phyloP scores from a whole-genome alignment of 352 stramenopile species.

The Labyrinthula sp. region DNA sequence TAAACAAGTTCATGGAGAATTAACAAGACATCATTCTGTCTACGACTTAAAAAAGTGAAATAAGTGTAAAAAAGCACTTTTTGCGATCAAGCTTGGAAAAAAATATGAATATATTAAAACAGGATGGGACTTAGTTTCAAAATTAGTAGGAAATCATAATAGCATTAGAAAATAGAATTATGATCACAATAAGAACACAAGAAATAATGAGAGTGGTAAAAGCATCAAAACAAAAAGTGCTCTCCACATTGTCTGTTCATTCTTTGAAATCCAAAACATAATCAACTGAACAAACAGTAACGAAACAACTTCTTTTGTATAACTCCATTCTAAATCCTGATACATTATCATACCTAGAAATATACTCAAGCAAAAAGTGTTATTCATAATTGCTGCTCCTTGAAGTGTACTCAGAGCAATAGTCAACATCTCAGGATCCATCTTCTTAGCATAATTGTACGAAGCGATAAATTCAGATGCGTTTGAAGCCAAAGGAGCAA shows the following conservation, averaged over 20 bases:
- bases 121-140: too few relatives aligned
- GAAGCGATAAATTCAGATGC: conserved; percentile 85
- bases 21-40: too few relatives aligned
- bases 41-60: too few relatives aligned
- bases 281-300: conserved; percentile 82
- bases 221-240: conserved; percentile 57
- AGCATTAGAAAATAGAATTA: too few relatives aligned
- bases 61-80: too few relatives aligned
- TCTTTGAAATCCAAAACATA: conserved; percentile 45
- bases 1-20: too few relatives aligned
- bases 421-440: conserved; percentile 87
- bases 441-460: conserved; percentile 90
- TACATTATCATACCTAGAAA: conserved; percentile 82
- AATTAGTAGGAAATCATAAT: too few relatives aligned
- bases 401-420: conserved; percentile 63
- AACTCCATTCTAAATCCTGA: conserved; percentile 76
- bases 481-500: conserved; percentile 89
- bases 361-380: conserved; percentile 94
- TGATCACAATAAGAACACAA: conserved; percentile 73
- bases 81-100: too few relatives aligned
- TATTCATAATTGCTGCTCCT: conserved; percentile 93
- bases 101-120: too few relatives aligned
- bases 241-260: conserved; percentile 56
- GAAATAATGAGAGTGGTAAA: conserved; percentile 70
- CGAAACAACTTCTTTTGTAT: conserved; percentile 80